Evolutionary conservation across 2,329 filamentous ascomycete genomes (phyloP).

Genomic region (Gnomoniopsis sp.): DNA sequence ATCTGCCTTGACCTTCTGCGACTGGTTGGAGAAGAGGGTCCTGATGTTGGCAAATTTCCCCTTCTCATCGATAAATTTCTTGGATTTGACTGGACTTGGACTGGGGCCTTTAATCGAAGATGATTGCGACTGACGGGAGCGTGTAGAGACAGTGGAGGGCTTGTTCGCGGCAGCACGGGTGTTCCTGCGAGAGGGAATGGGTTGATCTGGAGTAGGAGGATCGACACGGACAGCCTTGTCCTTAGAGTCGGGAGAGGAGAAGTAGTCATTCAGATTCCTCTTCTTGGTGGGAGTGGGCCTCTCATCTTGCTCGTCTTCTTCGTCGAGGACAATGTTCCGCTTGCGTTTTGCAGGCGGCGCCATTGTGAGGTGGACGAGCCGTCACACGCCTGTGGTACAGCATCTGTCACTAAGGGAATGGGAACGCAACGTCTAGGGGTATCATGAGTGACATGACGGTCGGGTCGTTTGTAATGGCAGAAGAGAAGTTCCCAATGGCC

Average conservation of each 20-base stretch:
- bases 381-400: constrained; percentile 17
- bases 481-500: neutral
- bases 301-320: constrained; percentile 46
- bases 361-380: constrained; percentile 40
- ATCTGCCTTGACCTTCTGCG: constrained; percentile 42
- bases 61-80: constrained; percentile 44
- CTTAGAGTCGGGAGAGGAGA: constrained; percentile 48
- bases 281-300: constrained; percentile 25
- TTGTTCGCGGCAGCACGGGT: constrained; percentile 14
- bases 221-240: constrained; percentile 22
- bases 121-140: constrained; percentile 23
- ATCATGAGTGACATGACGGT: neutral
- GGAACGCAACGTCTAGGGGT: neutral
- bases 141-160: constrained; percentile 19
- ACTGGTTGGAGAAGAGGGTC: constrained; percentile 60
- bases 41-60: constrained; percentile 55
- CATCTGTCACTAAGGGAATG: constrained; percentile 10
- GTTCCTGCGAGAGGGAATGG: constrained; percentile 38
- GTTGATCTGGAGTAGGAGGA: constrained; percentile 32
- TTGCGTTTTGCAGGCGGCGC: constrained; percentile 56
- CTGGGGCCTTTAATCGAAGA: constrained; percentile 34
- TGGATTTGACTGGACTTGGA: constrained; percentile 40
- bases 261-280: constrained; percentile 52
- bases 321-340: constrained; percentile 50
- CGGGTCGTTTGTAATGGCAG: neutral